Percentiles rank a stretch among this genome's conserved stretches.
Conservation (phyloP, 1,139 yeast species). For the Hansenula lynferdii region DNA sequence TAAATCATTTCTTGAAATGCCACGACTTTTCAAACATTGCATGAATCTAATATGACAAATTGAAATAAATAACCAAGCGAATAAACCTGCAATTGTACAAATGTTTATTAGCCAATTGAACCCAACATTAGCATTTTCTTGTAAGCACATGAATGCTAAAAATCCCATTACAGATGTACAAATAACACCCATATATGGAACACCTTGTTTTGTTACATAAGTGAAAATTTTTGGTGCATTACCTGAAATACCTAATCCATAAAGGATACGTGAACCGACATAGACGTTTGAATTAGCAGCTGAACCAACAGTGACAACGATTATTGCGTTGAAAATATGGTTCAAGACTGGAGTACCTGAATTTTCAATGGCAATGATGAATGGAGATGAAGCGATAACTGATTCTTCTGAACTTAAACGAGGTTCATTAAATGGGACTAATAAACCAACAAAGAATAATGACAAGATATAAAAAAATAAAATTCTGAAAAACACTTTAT, state of each 20-base stretch:
- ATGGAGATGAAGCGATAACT: slow-evolving; percentile 69
- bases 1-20: slow-evolving; percentile 56
- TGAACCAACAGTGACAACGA: slow-evolving; percentile 61
- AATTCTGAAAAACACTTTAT: slow-evolving; percentile 78
- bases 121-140: slow-evolving; percentile 55
- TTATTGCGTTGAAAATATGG: slow-evolving; percentile 72
- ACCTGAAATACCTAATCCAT: slow-evolving; percentile 56
- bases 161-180: slow-evolving; percentile 59
- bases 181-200: slow-evolving; percentile 57
- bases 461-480: slow-evolving; percentile 75
- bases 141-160: slow-evolving; percentile 60
- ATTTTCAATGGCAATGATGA: slow-evolving; percentile 58
- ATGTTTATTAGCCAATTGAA: slow-evolving; percentile 84
- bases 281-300: slow-evolving; percentile 83
- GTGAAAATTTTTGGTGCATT: slow-evolving; percentile 57
- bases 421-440: slow-evolving; percentile 75
- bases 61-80: slow-evolving; percentile 69
- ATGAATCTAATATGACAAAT: slow-evolving; percentile 64
- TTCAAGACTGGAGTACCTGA: slow-evolving; percentile 69
- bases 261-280: slow-evolving; percentile 70
- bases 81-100: slow-evolving; percentile 70
- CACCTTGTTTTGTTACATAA: slow-evolving; percentile 55
- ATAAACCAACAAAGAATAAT: slow-evolving; percentile 74
- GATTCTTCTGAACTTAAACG: slow-evolving; percentile 38
- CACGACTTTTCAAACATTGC: slow-evolving; percentile 52